Evolutionary conservation across 2,329 filamentous ascomycete species (phyloP), one percentile per base, ranked within the genome.

Genomic region (Trichothecium sympodiale): DNA sequence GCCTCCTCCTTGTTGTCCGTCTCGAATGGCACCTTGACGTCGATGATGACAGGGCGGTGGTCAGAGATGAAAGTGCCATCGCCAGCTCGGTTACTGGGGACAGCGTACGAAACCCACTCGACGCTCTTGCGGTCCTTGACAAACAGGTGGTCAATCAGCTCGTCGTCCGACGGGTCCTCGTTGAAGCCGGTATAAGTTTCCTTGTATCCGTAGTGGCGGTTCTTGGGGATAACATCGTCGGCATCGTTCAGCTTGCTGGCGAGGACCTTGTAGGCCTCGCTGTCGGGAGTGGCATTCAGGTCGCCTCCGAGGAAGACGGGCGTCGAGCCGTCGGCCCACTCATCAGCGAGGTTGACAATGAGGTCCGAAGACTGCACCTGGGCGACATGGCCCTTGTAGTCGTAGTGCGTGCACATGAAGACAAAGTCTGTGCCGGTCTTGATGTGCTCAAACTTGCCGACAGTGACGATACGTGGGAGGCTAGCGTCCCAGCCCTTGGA

Each of bases 401-500:
- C 71, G 13, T 73, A 60, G 45, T 74, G 70, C 5, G 70, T 74
- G 46, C 63, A 65, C 54, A 69, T 57, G 13, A 62, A 63, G 3
- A 68, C 56, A 5, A 74, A 37, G 9, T 45, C 48, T 15, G 46
- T 51, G 9, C 55, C 54, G 15, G 59, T 61, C n/a, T 43, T 40
- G 10, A 42, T 37, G 41, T 71, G 64, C 31, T 51, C 37, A 42
- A 72, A 67, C 3, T 55, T 53, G 3, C 60, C 67, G 6, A 67
- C 56, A 0, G 67, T 72, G 8, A 67, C 53, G 29, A 73, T 65
- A 1, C 70, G 60, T 4, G 62, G 56, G 8, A 49, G 42, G 5
- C 49, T 50, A 4, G 60, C 60, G 30, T 60, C 58, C 78, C 78
- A 83, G 26, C 75, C 72, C 42, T 68, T 74, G 0, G 67, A 74